phyloP scores from a whole-genome alignment of 805 yeast species.

The Candida sonorensis region DNA sequence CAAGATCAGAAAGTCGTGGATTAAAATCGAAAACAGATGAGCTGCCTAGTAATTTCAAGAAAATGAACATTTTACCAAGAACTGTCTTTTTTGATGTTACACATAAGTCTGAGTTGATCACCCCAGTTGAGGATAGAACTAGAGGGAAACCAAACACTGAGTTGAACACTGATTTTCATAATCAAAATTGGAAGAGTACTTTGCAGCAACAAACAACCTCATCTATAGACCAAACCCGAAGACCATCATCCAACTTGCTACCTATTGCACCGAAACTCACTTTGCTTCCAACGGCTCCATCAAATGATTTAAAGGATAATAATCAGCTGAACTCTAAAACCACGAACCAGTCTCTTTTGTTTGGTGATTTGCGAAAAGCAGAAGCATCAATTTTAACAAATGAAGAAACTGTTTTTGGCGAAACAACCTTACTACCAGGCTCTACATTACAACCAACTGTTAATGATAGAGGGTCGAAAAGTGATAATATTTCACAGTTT shows the following conservation, averaged over 20 bases:
- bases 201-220: no score
- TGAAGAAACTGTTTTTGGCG: conserved; percentile 19
- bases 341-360: conserved; percentile 12
- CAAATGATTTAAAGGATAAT: conserved; percentile 4
- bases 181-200: no score
- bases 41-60: conserved; percentile 19
- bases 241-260: no score
- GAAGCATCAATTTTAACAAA: conserved; percentile 14
- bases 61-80: conserved; percentile 37
- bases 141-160: no score
- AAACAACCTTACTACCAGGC: conserved; percentile 5
- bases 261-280: conserved; percentile 4
- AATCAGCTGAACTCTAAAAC: no score
- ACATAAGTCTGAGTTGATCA: conserved; percentile 20
- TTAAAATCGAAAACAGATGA: conserved; percentile 3
- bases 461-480: no score
- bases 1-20: conserved; percentile 34
- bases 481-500: no score
- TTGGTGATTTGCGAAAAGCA: conserved; percentile 14
- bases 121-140: no score
- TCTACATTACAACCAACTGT: conserved; percentile 1
- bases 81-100: conserved; percentile 44
- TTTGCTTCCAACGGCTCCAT: conserved; percentile 5
- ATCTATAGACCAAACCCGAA: no score
- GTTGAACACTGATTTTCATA: no score